Conservation (phyloP, 1,139 yeast species). For the Lodderomyces theae region DNA sequence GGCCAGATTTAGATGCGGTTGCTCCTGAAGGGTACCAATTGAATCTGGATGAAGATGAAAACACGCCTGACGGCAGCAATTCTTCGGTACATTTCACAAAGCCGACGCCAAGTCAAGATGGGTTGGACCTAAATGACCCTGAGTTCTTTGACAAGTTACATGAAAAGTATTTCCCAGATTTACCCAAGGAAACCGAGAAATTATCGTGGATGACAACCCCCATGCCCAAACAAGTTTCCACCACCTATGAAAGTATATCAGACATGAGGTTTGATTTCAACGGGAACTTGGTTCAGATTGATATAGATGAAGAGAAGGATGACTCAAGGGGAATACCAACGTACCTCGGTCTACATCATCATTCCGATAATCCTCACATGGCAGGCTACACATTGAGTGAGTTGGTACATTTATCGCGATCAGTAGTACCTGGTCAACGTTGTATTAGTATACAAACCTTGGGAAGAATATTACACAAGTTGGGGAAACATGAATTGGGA, state of each 20-base stretch:
- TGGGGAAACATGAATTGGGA: slow-evolving; percentile 63
- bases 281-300: slow-evolving; percentile 63
- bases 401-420: slow-evolving; percentile 73
- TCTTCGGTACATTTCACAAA: slow-evolving; percentile 60
- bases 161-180: slow-evolving; percentile 82
- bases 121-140: slow-evolving; percentile 68
- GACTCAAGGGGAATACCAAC: slow-evolving; percentile 49
- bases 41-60: slow-evolving; percentile 26
- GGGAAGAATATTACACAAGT: slow-evolving; percentile 81
- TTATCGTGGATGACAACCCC: slow-evolving; percentile 88
- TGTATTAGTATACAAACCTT: slow-evolving; percentile 81
- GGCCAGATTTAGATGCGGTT: slow-evolving; percentile 25
- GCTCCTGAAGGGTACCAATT: slow-evolving; percentile 49
- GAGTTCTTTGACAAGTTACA: slow-evolving; percentile 76
- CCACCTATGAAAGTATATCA: slow-evolving; percentile 58
- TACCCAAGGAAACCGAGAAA: slow-evolving; percentile 78
- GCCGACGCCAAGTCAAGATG: slow-evolving; percentile 46
- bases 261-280: slow-evolving; percentile 85
- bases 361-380: slow-evolving; percentile 79
- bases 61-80: slow-evolving; percentile 21
- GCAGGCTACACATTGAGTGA: slow-evolving; percentile 93
- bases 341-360: slow-evolving; percentile 82
- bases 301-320: slow-evolving; percentile 14
- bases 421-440: slow-evolving; percentile 81
- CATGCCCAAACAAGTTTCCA: slow-evolving; percentile 41